Conservation (phyloP, 768 basidiomycete genomes). For the Floccularia luteovirens region DNA sequence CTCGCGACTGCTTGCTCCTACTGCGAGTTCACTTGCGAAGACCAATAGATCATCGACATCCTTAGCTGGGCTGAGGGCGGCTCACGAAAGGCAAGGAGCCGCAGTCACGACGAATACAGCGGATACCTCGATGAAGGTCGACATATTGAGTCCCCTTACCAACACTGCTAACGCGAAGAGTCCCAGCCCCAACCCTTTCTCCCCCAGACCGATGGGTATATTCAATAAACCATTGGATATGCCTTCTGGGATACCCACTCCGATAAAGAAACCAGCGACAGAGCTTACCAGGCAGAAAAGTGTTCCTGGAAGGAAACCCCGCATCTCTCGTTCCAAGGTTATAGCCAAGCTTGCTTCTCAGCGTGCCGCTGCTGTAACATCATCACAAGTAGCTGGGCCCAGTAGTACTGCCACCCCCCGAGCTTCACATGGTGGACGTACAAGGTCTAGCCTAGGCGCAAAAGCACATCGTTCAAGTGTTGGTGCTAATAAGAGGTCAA, state of each 20-base stretch:
- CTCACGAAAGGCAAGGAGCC: conserved; percentile 7
- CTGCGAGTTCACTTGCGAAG: conserved; percentile 72
- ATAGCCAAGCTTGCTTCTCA: conserved; percentile 72
- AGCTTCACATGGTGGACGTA: conserved; percentile 16
- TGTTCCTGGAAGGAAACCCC: conserved; percentile 51
- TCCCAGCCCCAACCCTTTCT: conserved; percentile 14
- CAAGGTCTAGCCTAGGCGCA: conserved; percentile 47
- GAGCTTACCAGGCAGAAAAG: conserved; percentile 7
- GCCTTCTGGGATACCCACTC: conserved; percentile 28
- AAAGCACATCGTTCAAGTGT: conserved; percentile 20
- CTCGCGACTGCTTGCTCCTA: conserved; percentile 61
- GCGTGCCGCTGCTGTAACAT: conserved; percentile 36
- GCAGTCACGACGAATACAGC: conserved; percentile 1
- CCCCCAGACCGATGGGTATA: conserved; percentile 25
- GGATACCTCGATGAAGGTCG: conserved; percentile 1
- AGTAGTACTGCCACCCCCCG: conserved; percentile 10
- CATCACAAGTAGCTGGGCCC: conserved; percentile 14
- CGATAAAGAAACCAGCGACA: conserved; percentile 19
- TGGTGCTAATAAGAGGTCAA: conserved; percentile 15
- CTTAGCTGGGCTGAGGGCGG: conserved; percentile 5
- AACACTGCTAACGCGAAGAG: background rate
- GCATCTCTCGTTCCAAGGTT: conserved; percentile 76
- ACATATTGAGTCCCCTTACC: background rate
- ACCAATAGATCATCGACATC: conserved; percentile 15
- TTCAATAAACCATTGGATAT: conserved; percentile 41